A percentile compares a stretch with the other conserved stretches of the same genome.
phyloP scores from a whole-genome alignment of 805 yeast species.

The Wickerhamomyces subpelliculosus region DNA sequence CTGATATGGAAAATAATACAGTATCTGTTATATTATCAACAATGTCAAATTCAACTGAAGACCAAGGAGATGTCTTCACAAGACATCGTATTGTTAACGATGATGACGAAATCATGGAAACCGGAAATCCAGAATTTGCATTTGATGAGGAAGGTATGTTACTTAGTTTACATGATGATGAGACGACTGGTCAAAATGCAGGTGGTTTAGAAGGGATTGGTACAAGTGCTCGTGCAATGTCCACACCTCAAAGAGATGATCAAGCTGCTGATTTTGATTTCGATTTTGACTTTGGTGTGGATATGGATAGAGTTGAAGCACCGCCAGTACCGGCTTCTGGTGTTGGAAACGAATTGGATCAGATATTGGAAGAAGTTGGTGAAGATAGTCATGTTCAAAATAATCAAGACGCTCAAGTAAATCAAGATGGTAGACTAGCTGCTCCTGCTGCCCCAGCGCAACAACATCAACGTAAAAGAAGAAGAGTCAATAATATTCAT shows the following conservation, averaged over 20 bases:
- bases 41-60: slow-evolving; percentile 2
- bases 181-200: slow-evolving; percentile 1
- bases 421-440: too few relatives aligned
- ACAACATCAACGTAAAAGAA: background rate
- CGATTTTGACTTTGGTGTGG: slow-evolving; percentile 2
- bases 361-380: slow-evolving; percentile 3
- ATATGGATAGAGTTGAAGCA: too few relatives aligned
- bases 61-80: background rate
- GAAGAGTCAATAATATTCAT: slow-evolving; percentile 5
- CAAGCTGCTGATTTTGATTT: slow-evolving; percentile 8
- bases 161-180: slow-evolving; percentile 8
- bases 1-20: slow-evolving; percentile 14
- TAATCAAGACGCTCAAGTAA: background rate
- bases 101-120: slow-evolving; percentile 9
- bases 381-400: background rate
- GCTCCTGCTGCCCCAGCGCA: background rate
- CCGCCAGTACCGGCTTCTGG: too few relatives aligned
- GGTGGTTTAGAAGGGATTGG: background rate
- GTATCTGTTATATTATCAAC: slow-evolving; percentile 4
- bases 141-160: slow-evolving; percentile 22
- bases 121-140: slow-evolving; percentile 16
- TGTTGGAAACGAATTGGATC: background rate
- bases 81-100: background rate
- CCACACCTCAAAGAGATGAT: slow-evolving; percentile 1
- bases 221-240: background rate